These are phyloP conservation scores for Esteya vermicola DNA, from an alignment of 2,329 filamentous ascomycete species.

Conservation along the genomic window DNA sequence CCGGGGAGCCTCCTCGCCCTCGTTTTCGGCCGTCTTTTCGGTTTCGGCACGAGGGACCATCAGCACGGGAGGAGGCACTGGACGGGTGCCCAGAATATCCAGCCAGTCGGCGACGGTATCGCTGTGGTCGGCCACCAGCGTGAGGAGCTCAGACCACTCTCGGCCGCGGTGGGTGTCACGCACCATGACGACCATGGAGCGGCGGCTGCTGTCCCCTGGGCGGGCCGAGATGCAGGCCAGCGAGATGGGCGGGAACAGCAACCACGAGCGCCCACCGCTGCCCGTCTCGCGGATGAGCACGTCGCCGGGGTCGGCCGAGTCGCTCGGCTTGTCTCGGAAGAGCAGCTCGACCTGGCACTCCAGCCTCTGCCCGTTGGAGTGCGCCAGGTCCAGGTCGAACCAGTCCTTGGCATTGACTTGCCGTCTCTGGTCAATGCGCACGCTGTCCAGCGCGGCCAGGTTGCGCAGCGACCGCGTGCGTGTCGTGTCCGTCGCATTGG, in stretches of 20 bases:
- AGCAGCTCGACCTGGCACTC: slow-evolving; percentile 82
- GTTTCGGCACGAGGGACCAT: background rate
- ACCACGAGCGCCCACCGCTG: slow-evolving; percentile 51
- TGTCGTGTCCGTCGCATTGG: slow-evolving; percentile 67
- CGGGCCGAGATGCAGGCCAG: slow-evolving; percentile 64
- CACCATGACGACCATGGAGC: slow-evolving; percentile 77
- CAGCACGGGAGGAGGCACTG: slow-evolving; percentile 15
- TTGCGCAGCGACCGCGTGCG: slow-evolving; percentile 68
- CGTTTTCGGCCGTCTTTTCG: background rate
- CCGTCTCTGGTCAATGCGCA: slow-evolving; percentile 59
- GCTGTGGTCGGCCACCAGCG: slow-evolving; percentile 61
- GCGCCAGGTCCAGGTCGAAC: slow-evolving; percentile 71
- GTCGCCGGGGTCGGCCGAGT: slow-evolving; percentile 57
- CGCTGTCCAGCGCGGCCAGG: slow-evolving; percentile 53
- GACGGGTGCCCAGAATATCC: slow-evolving; percentile 52
- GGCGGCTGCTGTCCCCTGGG: slow-evolving; percentile 51
- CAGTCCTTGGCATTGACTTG: slow-evolving; percentile 83
- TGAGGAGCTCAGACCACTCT: slow-evolving; percentile 75
- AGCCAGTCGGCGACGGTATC: slow-evolving; percentile 78
- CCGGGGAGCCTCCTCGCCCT: background rate
- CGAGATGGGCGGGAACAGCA: slow-evolving; percentile 83
- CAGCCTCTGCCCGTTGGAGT: slow-evolving; percentile 81
- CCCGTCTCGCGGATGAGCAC: slow-evolving; percentile 89
- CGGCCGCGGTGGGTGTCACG: slow-evolving; percentile 41
- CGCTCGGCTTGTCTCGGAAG: slow-evolving; percentile 64